Conservation (phyloP, 1,284 basidiomycete species). For the Puccinia coronata region DNA sequence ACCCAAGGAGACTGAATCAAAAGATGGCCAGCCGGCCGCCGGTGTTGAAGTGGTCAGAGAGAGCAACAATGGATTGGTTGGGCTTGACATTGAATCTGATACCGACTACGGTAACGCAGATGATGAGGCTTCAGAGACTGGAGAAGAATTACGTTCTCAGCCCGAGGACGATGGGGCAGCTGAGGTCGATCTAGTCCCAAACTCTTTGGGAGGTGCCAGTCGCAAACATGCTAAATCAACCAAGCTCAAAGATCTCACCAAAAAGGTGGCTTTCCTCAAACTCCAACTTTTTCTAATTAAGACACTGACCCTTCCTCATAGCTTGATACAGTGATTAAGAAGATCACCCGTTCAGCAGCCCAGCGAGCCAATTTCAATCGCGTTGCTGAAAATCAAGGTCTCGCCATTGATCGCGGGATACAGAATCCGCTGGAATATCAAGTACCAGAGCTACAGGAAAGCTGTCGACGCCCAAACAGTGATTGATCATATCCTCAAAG, state of each 20-base stretch:
- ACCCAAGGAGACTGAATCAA: not conserved
- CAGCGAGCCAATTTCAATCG: not conserved
- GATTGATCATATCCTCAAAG: too few relatives aligned
- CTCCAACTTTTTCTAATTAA: not conserved
- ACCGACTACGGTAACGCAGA: slow-evolving; percentile 1
- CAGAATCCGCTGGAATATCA: too few relatives aligned
- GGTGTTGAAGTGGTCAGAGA: not conserved
- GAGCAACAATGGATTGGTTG: not conserved
- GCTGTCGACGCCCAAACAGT: not conserved
- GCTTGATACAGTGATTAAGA: not conserved
- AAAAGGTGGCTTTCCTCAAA: not conserved
- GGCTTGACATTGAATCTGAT: not conserved
- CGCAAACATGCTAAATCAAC: not conserved
- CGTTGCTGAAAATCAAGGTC: not conserved
- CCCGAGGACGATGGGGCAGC: not conserved
- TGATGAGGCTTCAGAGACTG: not conserved
- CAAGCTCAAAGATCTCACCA: not conserved
- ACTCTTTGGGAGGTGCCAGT: not conserved
- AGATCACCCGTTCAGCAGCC: slow-evolving; percentile 11
- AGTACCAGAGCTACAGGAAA: too few relatives aligned
- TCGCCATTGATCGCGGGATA: slow-evolving; percentile 10
- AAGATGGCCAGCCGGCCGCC: not conserved
- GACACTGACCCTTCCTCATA: not conserved
- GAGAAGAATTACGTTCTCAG: not conserved
- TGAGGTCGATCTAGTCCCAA: not conserved